Conservation (phyloP, 371 early-diverging fungal species). For the Mortierella sp. region DNA sequence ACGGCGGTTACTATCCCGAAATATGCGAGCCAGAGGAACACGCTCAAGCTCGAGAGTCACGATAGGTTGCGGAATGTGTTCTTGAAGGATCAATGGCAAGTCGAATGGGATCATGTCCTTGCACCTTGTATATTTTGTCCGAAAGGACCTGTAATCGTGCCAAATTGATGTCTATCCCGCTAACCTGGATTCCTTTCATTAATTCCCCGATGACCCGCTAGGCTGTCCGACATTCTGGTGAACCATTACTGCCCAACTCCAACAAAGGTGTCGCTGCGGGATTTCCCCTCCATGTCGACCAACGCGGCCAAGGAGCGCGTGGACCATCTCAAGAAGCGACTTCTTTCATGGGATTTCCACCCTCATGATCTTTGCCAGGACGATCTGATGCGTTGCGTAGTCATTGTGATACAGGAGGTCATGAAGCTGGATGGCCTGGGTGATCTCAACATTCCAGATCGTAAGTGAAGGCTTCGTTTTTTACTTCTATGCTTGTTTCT, state of each 20-base stretch:
- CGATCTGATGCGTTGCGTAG: constrained; percentile 76
- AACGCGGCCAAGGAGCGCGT: constrained; percentile 58
- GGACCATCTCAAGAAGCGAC: constrained; percentile 59
- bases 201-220: constrained; percentile 13
- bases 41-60: constrained; percentile 46
- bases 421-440: constrained; percentile 68
- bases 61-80: constrained; percentile 48
- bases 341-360: constrained; percentile 77
- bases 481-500: background rate
- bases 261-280: constrained; percentile 34
- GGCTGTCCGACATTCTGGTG: constrained; percentile 51
- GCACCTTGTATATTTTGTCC: background rate
- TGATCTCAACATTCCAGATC: constrained; percentile 65
- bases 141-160: background rate
- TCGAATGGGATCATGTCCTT: background rate
- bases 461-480: constrained; percentile 52
- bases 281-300: constrained; percentile 47
- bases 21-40: constrained; percentile 47
- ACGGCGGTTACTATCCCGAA: constrained; percentile 49
- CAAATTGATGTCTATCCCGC: constrained; percentile 1
- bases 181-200: constrained; percentile 4
- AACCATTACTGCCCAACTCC: constrained; percentile 52
- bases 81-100: constrained; percentile 55
- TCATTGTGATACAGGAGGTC: constrained; percentile 75
- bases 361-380: constrained; percentile 73